phyloP scores from a whole-genome alignment of 2,329 filamentous ascomycete genomes.

The Hortaea werneckii region DNA sequence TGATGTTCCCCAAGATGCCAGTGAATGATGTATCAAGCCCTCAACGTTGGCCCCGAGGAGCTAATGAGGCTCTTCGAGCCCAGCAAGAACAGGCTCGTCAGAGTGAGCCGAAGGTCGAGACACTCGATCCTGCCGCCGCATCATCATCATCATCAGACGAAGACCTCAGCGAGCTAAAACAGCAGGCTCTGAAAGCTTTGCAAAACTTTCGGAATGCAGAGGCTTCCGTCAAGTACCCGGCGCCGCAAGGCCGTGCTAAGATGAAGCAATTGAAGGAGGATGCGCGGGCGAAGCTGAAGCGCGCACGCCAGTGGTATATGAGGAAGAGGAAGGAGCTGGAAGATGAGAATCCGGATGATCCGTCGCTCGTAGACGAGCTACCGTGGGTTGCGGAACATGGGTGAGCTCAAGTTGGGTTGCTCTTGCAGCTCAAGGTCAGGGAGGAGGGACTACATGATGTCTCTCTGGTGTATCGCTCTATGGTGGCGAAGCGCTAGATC shows the following conservation, averaged over 20 bases:
- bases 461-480: neutral
- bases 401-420: neutral
- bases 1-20: neutral
- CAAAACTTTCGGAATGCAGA: neutral
- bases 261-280: neutral
- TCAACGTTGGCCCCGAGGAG: neutral
- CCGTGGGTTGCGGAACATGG: neutral
- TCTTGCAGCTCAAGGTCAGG: neutral
- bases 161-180: neutral
- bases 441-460: neutral
- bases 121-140: neutral
- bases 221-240: neutral
- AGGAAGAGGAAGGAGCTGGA: neutral
- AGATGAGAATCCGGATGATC: neutral
- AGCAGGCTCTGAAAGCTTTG: neutral
- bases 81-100: neutral
- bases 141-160: neutral
- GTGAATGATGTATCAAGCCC: neutral
- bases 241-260: neutral
- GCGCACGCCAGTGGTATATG: neutral
- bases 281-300: neutral
- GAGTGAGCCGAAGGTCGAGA: neutral
- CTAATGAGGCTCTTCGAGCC: neutral
- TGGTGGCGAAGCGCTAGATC: neutral
- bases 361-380: neutral